Evolutionary conservation across 441 rosid genomes (phyloP), one percentile per base, ranked within the genome.

Genomic region (Erodium texanum): DNA sequence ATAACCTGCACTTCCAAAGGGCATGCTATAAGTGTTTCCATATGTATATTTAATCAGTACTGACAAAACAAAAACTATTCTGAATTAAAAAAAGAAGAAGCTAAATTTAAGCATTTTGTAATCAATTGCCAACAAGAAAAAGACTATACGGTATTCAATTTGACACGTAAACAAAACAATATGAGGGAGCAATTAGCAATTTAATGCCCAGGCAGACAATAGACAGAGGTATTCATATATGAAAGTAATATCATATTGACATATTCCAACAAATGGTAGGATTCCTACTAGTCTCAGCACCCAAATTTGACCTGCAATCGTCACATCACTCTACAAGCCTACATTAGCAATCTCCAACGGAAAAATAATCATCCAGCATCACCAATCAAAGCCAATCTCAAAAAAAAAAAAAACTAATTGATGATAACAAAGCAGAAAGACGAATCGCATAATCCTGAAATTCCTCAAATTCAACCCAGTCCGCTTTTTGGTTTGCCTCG

Each of bases 1-100:
- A 94, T 88, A 52, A 94, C 98, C 98, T 94, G 70, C 72, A 76
- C 18, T 36, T 70, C 14, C 59, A 71, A 43, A 76, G 8, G 19
- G 58, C 54, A 45, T 45, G 3, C 15, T 45, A 12, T 45, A 45
- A 45, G 15, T 11, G 14, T 12, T 45, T 38, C 45, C 15, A 14
- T 50, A 3, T 50, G 19, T 50, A 50, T n/a, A 50, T 10, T n/a
- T 18, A 15, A 38, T 38, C 45, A 38, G 11, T 38, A 38, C 45
- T 38, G 45, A 38, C 12, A 50, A 50, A 50, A 4, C 58, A 50
- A 50, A 3, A 18, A 50, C 58, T 50, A n/a, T 43, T 43, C 12
- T 43, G 50, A 3, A 43, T 43, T 9, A 14, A 43, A 43, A 14
- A 9, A 14, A 9, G 14, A 5, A n/a, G n/a, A n/a, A 5, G 19